These are phyloP conservation scores for Salisapilia sapeloensis DNA, from an alignment of 352 stramenopile species.

Conservation along the genomic window DNA sequence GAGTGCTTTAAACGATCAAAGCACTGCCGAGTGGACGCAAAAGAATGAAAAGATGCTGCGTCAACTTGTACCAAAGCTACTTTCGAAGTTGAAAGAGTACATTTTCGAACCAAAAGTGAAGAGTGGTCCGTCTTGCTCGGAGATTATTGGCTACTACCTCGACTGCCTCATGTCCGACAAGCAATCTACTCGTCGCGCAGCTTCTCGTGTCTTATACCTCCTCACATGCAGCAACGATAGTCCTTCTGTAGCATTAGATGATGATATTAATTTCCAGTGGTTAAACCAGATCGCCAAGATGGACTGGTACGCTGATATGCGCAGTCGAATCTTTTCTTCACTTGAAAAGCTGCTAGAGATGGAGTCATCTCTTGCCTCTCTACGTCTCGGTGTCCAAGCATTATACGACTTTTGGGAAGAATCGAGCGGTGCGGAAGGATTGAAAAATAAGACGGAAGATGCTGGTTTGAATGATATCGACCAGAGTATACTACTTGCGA, in stretches of 20 bases:
- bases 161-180: slow-evolving; percentile 41
- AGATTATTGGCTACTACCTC: slow-evolving; percentile 55
- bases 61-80: slow-evolving; percentile 32
- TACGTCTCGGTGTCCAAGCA: slow-evolving; percentile 46
- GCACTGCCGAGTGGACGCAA: slow-evolving; percentile 4
- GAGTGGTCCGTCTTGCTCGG: slow-evolving; percentile 13
- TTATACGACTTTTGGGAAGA: slow-evolving; percentile 47
- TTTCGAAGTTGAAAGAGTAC: slow-evolving; percentile 38
- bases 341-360: slow-evolving; percentile 53
- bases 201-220: slow-evolving; percentile 43
- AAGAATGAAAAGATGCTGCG: slow-evolving; percentile 15
- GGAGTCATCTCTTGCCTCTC: slow-evolving; percentile 49
- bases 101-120: slow-evolving; percentile 15
- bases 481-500: slow-evolving; percentile 35
- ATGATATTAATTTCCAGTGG: slow-evolving; percentile 56
- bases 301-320: slow-evolving; percentile 38
- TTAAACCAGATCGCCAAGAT: slow-evolving; percentile 38
- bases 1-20: background rate
- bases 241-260: slow-evolving; percentile 6
- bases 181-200: slow-evolving; percentile 26
- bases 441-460: background rate
- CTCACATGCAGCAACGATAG: slow-evolving; percentile 13
- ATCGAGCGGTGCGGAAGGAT: slow-evolving; percentile 2
- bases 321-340: slow-evolving; percentile 34
- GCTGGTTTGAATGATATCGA: slow-evolving; percentile 11